phyloP scores from a whole-genome alignment of 2,329 filamentous ascomycete species.

The Cladosporium oxysporum region DNA sequence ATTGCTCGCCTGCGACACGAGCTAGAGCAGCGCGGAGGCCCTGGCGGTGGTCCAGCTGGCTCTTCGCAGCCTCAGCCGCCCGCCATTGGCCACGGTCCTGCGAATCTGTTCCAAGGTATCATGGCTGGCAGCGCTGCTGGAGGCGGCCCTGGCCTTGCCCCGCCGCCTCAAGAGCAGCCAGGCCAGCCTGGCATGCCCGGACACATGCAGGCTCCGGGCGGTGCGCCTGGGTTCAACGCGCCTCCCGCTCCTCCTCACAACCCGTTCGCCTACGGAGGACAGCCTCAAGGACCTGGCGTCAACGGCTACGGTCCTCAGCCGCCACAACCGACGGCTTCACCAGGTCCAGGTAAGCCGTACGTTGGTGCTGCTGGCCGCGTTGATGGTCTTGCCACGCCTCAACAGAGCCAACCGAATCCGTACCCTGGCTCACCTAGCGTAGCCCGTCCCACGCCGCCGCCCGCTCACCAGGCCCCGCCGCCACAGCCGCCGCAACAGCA shows the following conservation, averaged over 20 bases:
- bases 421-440: constrained; percentile 90
- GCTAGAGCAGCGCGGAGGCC: constrained; percentile 71
- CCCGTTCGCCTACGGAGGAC: constrained; percentile 61
- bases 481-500: neutral
- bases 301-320: constrained; percentile 80
- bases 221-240: constrained; percentile 63
- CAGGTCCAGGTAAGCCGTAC: constrained; percentile 76
- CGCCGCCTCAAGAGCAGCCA: constrained; percentile 62
- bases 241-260: constrained; percentile 63
- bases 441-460: constrained; percentile 74
- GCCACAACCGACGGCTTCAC: constrained; percentile 81
- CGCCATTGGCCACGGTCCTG: constrained; percentile 80
- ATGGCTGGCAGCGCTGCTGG: constrained; percentile 87
- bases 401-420: constrained; percentile 84
- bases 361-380: constrained; percentile 44
- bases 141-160: constrained; percentile 78
- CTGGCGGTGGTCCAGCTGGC: constrained; percentile 52
- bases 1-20: constrained; percentile 83
- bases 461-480: constrained; percentile 50
- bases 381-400: constrained; percentile 76
- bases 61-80: constrained; percentile 83
- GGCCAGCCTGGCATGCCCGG: constrained; percentile 57
- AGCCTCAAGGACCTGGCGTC: constrained; percentile 62
- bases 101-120: constrained; percentile 91
- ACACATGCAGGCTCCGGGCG: constrained; percentile 72